Conservation (phyloP, 352 stramenopile genomes). For the Globisporangium carolinianum region DNA sequence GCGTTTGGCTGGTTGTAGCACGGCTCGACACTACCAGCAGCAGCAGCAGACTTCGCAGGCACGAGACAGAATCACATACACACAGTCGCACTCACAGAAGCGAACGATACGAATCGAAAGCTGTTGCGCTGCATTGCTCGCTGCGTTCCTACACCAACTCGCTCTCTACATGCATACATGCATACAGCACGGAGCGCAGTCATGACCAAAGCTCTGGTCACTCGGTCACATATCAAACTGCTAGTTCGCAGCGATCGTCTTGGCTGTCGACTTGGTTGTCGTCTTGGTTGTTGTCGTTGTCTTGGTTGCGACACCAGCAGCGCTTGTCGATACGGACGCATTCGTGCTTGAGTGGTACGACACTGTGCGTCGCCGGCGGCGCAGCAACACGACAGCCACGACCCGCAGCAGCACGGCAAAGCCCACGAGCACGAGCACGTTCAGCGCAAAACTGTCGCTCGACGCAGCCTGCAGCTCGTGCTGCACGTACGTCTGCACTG, state of each 20-base stretch:
- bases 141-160: too few species aligned
- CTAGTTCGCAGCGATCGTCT: background rate
- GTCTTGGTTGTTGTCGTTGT: slow-evolving; percentile 7
- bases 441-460: slow-evolving; percentile 4
- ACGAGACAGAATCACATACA: too few species aligned
- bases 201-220: too few species aligned
- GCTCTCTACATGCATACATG: too few species aligned
- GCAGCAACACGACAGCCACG: slow-evolving; percentile 10
- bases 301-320: background rate
- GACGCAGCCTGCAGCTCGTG: slow-evolving; percentile 3
- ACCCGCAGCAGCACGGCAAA: slow-evolving; percentile 11
- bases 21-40: too few species aligned
- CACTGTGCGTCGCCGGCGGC: slow-evolving; percentile 3
- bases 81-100: too few species aligned
- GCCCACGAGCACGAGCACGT: slow-evolving; percentile 6
- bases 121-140: too few species aligned
- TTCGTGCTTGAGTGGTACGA: slow-evolving; percentile 6
- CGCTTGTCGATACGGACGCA: slow-evolving; percentile 1
- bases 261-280: slow-evolving; percentile 2
- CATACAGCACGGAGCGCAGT: too few species aligned
- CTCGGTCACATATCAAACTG: too few species aligned
- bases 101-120: too few species aligned
- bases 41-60: too few species aligned
- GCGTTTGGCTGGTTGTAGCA: too few species aligned
- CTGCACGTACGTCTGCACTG: slow-evolving; percentile 10